Base-by-base conservation (phyloP, 805 yeast genomes). In the Metschnikowia vanudenii region DNA sequence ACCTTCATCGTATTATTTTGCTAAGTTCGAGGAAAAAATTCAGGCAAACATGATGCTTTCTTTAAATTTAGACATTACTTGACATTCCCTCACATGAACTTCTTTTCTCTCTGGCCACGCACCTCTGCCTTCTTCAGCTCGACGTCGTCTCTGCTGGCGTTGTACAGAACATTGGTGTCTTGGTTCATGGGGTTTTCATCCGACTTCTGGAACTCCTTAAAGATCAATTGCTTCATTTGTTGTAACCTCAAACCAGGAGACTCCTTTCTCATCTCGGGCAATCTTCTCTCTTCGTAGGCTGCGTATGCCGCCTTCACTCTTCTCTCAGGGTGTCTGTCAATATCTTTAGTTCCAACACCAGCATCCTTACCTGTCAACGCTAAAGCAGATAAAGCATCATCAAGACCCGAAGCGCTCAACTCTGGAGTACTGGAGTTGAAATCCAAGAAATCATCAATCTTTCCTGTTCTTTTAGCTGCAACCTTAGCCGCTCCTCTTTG, bases 301-400 rank as follows among this genome's bases (percentile, higher is more conserved):
- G 80, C 74, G 46, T 73, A 73, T 0, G 96, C 96, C 20, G 92
- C 88, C 70, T 87, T 88, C 67, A 84, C 85, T 61, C 96, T 79
- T 67, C 95, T 80, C 71, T 88, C 96, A 9, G 96, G 96, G 57
- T 88, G 96, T 64, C 89, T 81, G 50, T 88, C 96, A 43, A 88
- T 73, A 43, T 81, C 88, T 59, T 82, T 82, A 50, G 68, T 68
- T 35, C 70, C 65, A 28, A 84, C 83, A 43, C 80, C 85, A 24
- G 75, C 79, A 44, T 73, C 79, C 38, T 71, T 78, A 19, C 73
- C 69, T 11, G 90, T 77, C 64, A 88, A 73, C 4, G 87, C 75
- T 59, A 88, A 73, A 3, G 95, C 95, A 44, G 86, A 88, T 51
- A 88, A 69, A 2, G 92, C 94, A 58, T 79, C 79, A 53, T 88